These are phyloP conservation scores for Chrysosporium keratinophilum DNA, from an alignment of 2,329 filamentous ascomycete species.

Conservation along the genomic window DNA sequence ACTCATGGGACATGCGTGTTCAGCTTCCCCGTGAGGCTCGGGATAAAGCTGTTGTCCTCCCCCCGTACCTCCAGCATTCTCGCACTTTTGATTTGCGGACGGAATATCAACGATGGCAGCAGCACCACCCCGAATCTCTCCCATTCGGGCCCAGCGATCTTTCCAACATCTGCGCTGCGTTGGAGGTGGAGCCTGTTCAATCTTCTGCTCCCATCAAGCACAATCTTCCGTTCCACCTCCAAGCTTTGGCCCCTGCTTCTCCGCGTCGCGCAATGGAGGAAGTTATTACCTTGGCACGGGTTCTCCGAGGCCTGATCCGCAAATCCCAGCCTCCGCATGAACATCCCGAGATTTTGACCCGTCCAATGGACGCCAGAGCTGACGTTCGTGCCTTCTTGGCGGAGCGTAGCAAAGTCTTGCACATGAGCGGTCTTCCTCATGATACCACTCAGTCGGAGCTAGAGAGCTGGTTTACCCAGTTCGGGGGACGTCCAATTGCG, in stretches of 20 bases:
- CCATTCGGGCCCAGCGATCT: constrained; percentile 93
- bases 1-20: constrained; percentile 96
- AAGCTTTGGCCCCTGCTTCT: constrained; percentile 88
- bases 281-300: constrained; percentile 83
- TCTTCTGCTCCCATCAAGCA: constrained; percentile 97
- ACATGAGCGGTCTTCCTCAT: constrained; percentile 94
- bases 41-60: constrained; percentile 94
- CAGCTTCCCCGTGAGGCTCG: constrained; percentile 95
- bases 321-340: constrained; percentile 93
- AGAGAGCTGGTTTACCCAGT: constrained; percentile 99
- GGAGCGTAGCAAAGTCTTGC: constrained; percentile 93
- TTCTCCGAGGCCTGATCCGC: constrained; percentile 81
- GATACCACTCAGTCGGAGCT: constrained; percentile 98
- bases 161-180: constrained; percentile 92
- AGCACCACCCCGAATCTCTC: constrained; percentile 93
- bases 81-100: constrained; percentile 93
- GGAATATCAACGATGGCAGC: constrained; percentile 97
- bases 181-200: constrained; percentile 96
- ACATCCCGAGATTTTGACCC: constrained; percentile 85
- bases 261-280: constrained; percentile 96
- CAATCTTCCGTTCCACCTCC: constrained; percentile 93
- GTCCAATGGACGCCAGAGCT: constrained; percentile 91
- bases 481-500: constrained; percentile 90
- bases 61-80: constrained; percentile 94
- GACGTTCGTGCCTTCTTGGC: constrained; percentile 93